phyloP scores from a whole-genome alignment of 2,329 filamentous ascomycete species.

The Diaporthe citrichinensis region DNA sequence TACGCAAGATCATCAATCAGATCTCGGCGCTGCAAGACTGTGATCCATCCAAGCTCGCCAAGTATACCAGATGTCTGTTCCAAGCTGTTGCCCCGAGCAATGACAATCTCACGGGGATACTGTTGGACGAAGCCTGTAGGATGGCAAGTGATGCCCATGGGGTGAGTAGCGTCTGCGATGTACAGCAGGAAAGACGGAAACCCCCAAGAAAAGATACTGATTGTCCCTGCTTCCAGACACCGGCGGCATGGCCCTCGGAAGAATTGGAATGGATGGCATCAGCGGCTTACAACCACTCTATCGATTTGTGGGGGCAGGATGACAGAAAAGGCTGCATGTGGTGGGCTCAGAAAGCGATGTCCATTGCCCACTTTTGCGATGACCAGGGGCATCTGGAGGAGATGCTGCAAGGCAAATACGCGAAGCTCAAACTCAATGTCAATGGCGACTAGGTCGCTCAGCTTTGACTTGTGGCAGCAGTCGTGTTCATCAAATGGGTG shows the following conservation, averaged over 20 bases:
- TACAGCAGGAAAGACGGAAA: constrained; percentile 46
- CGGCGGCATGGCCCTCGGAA: constrained; percentile 68
- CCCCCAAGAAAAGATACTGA: constrained; percentile 19
- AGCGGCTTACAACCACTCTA: constrained; percentile 77
- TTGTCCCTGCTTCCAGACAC: constrained; percentile 17
- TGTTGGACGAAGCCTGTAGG: constrained; percentile 74
- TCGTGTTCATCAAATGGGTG: not conserved
- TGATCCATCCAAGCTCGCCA: constrained; percentile 73
- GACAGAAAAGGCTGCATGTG: constrained; percentile 68
- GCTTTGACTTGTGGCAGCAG: not conserved
- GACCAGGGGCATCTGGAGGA: constrained; percentile 66
- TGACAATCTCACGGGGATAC: constrained; percentile 67
- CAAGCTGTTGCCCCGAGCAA: constrained; percentile 74
- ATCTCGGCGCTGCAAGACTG: constrained; percentile 72
- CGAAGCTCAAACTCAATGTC: constrained; percentile 53
- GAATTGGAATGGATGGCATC: constrained; percentile 85
- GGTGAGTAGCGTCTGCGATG: constrained; percentile 56
- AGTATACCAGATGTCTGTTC: constrained; percentile 85
- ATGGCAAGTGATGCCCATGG: constrained; percentile 66
- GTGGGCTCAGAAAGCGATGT: constrained; percentile 76
- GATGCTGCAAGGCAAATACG: constrained; percentile 60
- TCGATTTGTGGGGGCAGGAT: constrained; percentile 73
- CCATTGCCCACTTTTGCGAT: constrained; percentile 69
- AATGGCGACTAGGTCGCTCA: not conserved
- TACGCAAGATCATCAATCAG: constrained; percentile 79